Evolutionary conservation across 106 monocot species (phyloP).

Genomic region (Platanthera guangdongensis): DNA sequence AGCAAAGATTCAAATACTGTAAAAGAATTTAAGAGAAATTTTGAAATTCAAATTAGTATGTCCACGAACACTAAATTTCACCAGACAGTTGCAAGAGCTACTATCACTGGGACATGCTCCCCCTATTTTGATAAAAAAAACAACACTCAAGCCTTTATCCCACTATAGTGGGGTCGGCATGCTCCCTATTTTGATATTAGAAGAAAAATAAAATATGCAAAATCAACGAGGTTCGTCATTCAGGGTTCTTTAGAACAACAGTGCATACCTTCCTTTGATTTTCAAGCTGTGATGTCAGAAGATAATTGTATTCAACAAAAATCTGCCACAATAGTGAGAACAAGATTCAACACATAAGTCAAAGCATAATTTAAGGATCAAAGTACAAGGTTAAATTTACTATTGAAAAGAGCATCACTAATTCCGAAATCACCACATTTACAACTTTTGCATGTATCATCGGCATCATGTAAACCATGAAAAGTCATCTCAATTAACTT

Average conservation of each 20-base stretch:
- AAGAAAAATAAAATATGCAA: neutral
- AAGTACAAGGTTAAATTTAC: constrained; percentile 85
- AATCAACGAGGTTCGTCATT: neutral
- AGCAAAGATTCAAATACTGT: constrained; percentile 78
- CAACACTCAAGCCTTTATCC: no score
- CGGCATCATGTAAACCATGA: constrained; percentile 26
- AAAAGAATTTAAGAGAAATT: neutral
- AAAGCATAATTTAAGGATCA: neutral
- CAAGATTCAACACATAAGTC: neutral
- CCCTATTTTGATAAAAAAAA: neutral
- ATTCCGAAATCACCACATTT: constrained; percentile 48
- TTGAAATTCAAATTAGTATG: neutral
- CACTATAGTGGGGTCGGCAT: no score
- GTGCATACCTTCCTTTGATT: constrained; percentile 79
- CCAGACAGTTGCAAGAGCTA: neutral
- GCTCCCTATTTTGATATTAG: neutral
- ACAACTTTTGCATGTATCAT: constrained; percentile 42
- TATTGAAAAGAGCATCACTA: constrained; percentile 53
- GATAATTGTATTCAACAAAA: constrained; percentile 78
- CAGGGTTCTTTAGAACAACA: neutral
- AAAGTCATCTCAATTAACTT: constrained; percentile 80
- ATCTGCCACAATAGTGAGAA: constrained; percentile 30
- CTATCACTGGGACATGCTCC: neutral
- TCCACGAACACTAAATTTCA: neutral
- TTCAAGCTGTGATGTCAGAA: constrained; percentile 83